Base-by-base conservation (phyloP, 2,329 filamentous ascomycete species). In the Phialophora expanda region DNA sequence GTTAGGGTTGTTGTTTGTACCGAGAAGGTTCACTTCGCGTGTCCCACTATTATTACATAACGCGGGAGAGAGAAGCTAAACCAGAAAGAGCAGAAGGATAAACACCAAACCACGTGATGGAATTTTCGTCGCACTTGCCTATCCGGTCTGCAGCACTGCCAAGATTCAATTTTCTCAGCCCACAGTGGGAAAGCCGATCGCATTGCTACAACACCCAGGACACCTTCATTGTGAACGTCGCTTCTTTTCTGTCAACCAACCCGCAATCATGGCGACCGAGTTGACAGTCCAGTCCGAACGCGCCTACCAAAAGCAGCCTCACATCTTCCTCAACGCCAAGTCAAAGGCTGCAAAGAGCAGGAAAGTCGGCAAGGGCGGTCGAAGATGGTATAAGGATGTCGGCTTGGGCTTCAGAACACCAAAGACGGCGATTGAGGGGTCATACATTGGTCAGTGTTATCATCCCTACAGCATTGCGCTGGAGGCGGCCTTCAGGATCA, bases 261-360 rank as follows among this genome's bases (percentile, higher is more conserved):
- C 79, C 83, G 84, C 84, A 86, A 88, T 81, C 83, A 97, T 96
- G 93, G 93, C 93, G 82, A 97, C 93, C 88, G 93, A 97, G 88
- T 88, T 97, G 86, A 96, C 93, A 83, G 95, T 99, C 85, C 95
- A 99, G 90, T 96, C 92, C 83, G 95, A 99, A 90, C 94, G 95
- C 87, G 95, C 95, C 88, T 99, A 91, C 92, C 95, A 98, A 86
- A 99, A 99, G 90, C 94, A 99, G 89, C 95, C 95, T 83, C 95
- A 99, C 86, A 97, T 99, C 88, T 99, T 98, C 92, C 89, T 91
- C 80, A 97, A 98, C 90, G 87, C 90, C 81, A 99, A 99, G 90
- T 85, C 86, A 83, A 92, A 93, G 87, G 84, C 89, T 81, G 90
- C 91, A 84, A 92, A 90, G 82, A 85, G 86, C 83, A 90, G 84